Evolutionary conservation across 768 basidiomycete species (phyloP).

Genomic region (Candolleomyces eurysporus): DNA sequence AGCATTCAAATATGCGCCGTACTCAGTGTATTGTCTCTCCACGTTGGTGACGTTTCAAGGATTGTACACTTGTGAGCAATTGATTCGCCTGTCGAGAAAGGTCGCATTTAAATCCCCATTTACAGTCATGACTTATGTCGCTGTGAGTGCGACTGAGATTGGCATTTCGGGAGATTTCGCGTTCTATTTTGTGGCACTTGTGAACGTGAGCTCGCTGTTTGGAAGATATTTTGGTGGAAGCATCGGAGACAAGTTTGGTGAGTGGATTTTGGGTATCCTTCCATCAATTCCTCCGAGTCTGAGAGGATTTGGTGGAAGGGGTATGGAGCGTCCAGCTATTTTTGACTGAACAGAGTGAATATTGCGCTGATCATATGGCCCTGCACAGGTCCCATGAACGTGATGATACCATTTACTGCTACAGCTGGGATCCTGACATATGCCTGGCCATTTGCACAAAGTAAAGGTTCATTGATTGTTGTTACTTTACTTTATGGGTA

Average conservation of each 20-base stretch:
- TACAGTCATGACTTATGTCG: slow-evolving; percentile 69
- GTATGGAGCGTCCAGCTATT: too few species aligned
- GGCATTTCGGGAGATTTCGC: slow-evolving; percentile 51
- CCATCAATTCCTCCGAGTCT: too few species aligned
- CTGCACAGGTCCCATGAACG: slow-evolving; percentile 56
- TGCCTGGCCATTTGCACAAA: slow-evolving; percentile 65
- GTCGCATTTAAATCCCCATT: slow-evolving; percentile 18
- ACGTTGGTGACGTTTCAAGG: slow-evolving; percentile 62
- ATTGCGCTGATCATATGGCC: too few species aligned
- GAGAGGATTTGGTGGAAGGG: too few species aligned
- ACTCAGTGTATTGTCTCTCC: slow-evolving; percentile 55
- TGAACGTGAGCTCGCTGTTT: slow-evolving; percentile 62
- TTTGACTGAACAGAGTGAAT: too few species aligned
- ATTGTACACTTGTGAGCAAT: slow-evolving; percentile 56
- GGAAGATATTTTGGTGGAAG: slow-evolving; percentile 58
- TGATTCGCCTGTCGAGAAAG: neutral
- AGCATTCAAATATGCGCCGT: slow-evolving; percentile 53
- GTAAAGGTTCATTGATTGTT: slow-evolving; percentile 42
- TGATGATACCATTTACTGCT: slow-evolving; percentile 63
- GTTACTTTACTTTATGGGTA: slow-evolving; percentile 67
- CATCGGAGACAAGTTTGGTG: slow-evolving; percentile 56
- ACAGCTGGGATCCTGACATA: slow-evolving; percentile 59
- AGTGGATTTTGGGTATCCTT: slow-evolving; percentile 1
- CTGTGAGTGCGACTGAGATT: slow-evolving; percentile 49
- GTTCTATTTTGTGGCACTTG: slow-evolving; percentile 66